Base-by-base conservation (phyloP, 2,329 filamentous ascomycete species). In the Pestalotiopsis sp. region DNA sequence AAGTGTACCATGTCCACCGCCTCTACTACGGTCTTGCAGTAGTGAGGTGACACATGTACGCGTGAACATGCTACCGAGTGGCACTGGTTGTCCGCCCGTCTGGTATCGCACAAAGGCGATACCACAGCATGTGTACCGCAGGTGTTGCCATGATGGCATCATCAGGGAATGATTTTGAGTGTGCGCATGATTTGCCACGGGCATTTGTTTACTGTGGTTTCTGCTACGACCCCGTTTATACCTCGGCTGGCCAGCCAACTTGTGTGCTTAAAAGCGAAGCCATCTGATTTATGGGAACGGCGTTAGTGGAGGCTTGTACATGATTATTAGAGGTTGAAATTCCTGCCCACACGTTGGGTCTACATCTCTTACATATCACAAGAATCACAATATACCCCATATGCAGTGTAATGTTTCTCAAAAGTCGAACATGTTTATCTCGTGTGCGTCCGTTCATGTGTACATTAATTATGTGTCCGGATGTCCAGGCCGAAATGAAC, bases 1-100 rank as follows among this genome's bases (percentile, higher is more conserved):
- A 63, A 74, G 4, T 27, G 45, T 71, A 17, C 45, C n/a, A 20
- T 27, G 12, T 12, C 20, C 20, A 14, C 20, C 38, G 39, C 62
- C 45, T 65, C 62, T 65, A 49, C 36, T 20, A 13, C 49, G 4
- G 20, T 31, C 14, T 14, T 59, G 45, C n/a, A 66, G 27, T 66
- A 25, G 39, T 14, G 38, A 39, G 59, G 59, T 62, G 1, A 62
- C 25, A 11, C 59, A 27, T 62, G 59, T 52, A 13, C 4, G 13
- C 62, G 20, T 20, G 6, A n/a, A 27, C 4, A 49, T n/a, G 13
- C 17, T 41, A 36, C 13, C 27, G 39, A 49, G n/a, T 17, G 17
- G 38, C 23, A 45, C 14, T 63, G 61, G 61, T 11, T 31, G 20
- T 41, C 12, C 25, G 2, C n/a, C 27, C 59, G 13, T 39, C 36